A percentile compares a stretch with the other conserved stretches of the same genome.
These are phyloP conservation scores for Crassisporium funariophilum DNA, from an alignment of 768 basidiomycete genomes.

Conservation along the genomic window DNA sequence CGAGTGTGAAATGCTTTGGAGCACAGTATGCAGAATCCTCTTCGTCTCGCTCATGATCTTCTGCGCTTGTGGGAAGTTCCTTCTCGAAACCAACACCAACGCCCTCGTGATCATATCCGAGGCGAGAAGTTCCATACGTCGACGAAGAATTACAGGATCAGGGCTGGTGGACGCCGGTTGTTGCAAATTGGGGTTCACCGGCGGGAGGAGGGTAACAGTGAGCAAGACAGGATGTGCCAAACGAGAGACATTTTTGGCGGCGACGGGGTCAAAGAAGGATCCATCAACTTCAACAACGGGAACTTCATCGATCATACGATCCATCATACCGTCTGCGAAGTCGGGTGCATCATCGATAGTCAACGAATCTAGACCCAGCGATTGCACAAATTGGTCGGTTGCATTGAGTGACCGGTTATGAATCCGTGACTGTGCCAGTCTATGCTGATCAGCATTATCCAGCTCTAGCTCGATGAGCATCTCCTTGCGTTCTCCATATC, in stretches of 20 bases:
- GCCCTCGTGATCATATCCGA: constrained; percentile 97
- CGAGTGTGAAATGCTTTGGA: constrained; percentile 79
- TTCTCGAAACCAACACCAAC: constrained; percentile 86
- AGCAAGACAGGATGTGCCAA: constrained; percentile 94
- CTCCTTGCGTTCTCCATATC: constrained; percentile 97
- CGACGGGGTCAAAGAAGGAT: constrained; percentile 90
- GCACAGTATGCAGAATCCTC: constrained; percentile 88
- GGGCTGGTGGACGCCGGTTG: constrained; percentile 55
- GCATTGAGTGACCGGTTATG: constrained; percentile 60
- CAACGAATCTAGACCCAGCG: constrained; percentile 78
- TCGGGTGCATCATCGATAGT: constrained; percentile 72
- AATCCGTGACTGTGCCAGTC: constrained; percentile 29
- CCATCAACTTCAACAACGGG: constrained; percentile 97
- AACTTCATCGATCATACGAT: constrained; percentile 95
- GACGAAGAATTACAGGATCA: constrained; percentile 87
- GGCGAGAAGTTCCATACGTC: constrained; percentile 95
- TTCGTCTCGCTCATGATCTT: constrained; percentile 91
- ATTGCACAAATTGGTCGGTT: constrained; percentile 87
- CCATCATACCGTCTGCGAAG: constrained; percentile 91
- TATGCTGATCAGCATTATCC: constrained; percentile 69
- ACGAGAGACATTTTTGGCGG: constrained; percentile 79
- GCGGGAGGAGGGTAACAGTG: constrained; percentile 82
- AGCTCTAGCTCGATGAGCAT: constrained; percentile 96
- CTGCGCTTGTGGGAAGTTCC: constrained; percentile 89
- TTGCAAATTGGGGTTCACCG: constrained; percentile 41